Percentiles rank a stretch among this genome's conserved stretches.
Conservation (phyloP, 1,284 basidiomycete genomes). For the Albatrellus sp. region DNA sequence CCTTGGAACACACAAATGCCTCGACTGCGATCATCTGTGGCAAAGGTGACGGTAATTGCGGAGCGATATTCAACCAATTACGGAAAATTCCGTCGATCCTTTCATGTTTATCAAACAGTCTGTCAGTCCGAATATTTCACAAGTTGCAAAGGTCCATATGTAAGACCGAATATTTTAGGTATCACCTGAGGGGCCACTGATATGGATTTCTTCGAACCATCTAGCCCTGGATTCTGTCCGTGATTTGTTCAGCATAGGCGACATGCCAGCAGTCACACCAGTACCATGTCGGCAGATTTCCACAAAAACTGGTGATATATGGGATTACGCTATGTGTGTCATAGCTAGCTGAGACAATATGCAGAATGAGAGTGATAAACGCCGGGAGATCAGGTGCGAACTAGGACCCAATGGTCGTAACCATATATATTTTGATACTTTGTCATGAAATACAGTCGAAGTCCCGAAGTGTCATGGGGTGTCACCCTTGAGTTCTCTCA, state of each 20-base stretch:
- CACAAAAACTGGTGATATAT: slow-evolving; percentile 28
- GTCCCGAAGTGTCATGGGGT: slow-evolving; percentile 17
- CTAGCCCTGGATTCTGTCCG: no score
- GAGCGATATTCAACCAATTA: slow-evolving; percentile 2
- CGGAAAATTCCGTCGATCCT: not conserved
- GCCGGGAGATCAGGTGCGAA: not conserved
- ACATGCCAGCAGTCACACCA: slow-evolving; percentile 30
- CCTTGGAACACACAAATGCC: slow-evolving; percentile 25
- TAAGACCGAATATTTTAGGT: not conserved
- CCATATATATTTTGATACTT: not conserved
- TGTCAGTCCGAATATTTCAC: slow-evolving; percentile 38
- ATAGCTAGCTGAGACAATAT: slow-evolving; percentile 16
- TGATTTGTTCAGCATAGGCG: slow-evolving; percentile 10
- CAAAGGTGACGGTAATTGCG: slow-evolving; percentile 22
- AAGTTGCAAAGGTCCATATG: not conserved
- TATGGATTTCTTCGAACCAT: no score
- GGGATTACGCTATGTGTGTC: slow-evolving; percentile 49
- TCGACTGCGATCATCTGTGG: slow-evolving; percentile 32
- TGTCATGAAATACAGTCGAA: not conserved
- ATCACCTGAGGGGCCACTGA: not conserved
- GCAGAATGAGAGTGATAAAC: slow-evolving; percentile 3
- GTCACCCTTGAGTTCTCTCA: slow-evolving; percentile 47
- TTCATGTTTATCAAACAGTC: slow-evolving; percentile 12
- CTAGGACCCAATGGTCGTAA: slow-evolving; percentile 3
- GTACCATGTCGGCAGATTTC: slow-evolving; percentile 44